phyloP scores from a whole-genome alignment of 2,329 filamentous ascomycete species.

The Monosporascus sp. region DNA sequence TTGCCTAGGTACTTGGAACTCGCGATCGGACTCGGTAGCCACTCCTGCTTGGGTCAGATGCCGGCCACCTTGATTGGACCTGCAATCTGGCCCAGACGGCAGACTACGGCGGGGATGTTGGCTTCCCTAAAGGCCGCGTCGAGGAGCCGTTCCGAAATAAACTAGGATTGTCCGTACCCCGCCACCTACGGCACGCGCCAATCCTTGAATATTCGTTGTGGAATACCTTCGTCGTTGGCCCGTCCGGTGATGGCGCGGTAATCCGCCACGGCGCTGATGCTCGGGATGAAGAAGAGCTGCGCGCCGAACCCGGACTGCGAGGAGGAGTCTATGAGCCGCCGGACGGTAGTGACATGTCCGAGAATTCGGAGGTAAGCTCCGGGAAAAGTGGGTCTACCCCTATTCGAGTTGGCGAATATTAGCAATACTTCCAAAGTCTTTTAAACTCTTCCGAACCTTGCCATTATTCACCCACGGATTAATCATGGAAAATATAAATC shows the following conservation, averaged over 20 bases:
- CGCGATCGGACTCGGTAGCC: constrained; percentile 17
- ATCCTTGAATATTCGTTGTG: constrained; percentile 9
- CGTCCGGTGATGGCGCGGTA: background rate
- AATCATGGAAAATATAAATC: no score
- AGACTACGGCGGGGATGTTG: constrained; percentile 7
- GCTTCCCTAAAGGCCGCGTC: constrained; percentile 11
- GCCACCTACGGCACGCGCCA: constrained; percentile 4
- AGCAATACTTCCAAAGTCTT: no score
- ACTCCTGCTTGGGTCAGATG: constrained; percentile 15
- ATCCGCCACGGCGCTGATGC: constrained; percentile 9
- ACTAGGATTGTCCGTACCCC: constrained; percentile 16
- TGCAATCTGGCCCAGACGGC: constrained; percentile 16
- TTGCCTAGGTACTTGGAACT: constrained; percentile 16
- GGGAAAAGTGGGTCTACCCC: no score
- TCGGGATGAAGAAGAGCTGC: constrained; percentile 16
- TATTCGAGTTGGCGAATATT: no score
- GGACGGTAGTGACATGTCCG: no score
- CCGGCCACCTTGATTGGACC: constrained; percentile 10
- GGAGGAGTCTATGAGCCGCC: constrained; percentile 11
- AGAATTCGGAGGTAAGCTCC: no score
- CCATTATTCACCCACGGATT: no score
- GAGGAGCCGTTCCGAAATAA: constrained; percentile 16
- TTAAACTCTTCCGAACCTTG: no score
- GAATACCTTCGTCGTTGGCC: background rate
- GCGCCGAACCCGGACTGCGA: constrained; percentile 10